Evolutionary conservation across 108 stramenopile genomes (phyloP), one percentile per base, ranked within the genome.

Genomic region (Cylindrotheca closterium): DNA sequence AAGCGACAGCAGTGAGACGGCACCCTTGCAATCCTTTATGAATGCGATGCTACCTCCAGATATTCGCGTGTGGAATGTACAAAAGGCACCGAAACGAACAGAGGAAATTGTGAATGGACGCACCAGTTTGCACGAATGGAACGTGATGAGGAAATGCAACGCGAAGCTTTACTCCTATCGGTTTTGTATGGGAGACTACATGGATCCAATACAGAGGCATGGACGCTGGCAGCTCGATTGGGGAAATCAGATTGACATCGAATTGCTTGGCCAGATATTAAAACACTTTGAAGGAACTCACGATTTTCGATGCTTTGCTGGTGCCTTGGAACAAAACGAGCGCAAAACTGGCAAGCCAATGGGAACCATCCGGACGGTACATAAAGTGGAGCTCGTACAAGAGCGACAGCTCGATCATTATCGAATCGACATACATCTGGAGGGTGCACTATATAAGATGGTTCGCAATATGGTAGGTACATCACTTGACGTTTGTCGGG

Each of bases 361-460:
- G 24, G 48, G 70, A 34, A 87, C 92, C n/a, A 59, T 81, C 17
- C 81, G 89, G 53, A 85, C 81, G 4, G 75, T 93, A 8, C 81
- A 85, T 27, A 67, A 34, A n/a, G 76, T 80, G 17, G 66, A 85
- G 25, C 51, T 90, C 55, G 65, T 93, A 0, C 60, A 67, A 8
- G 89, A 90, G 68, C 62, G 47, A 27, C 15, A 2, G 10, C 31
- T 30, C 28, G 47, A 51, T 32, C 51, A 65, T 50, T 89, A 83
- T 56, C 69, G 89, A 29, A 88, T 93, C 33, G 89, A 93, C 28
- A 73, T 93, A 50, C 45, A 67, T 19, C 55, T 93, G 31, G 60
- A 89, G 25, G 92, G 92, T 31, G 92, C 92, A 15, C 54, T 93
- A 55, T 93, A 93, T 70, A 93, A 91, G 62, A 88, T 88, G 85